phyloP scores from a whole-genome alignment of 495 filamentous ascomycete species.

The Hypomontagnella submonticulosa region DNA sequence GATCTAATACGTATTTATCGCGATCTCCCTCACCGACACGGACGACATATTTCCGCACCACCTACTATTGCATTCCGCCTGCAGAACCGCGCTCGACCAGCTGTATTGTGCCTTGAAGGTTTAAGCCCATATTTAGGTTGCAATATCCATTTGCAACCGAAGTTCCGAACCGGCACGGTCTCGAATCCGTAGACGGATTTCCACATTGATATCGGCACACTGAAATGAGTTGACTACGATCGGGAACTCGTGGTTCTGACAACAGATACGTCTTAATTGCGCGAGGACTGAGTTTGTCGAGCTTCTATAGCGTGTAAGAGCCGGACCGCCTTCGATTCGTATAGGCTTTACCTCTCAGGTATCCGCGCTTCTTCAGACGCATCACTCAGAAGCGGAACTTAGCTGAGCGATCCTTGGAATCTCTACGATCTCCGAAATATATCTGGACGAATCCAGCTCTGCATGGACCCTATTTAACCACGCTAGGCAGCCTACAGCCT shows the following conservation, averaged over 20 bases:
- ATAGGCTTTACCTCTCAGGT: conserved; percentile 1
- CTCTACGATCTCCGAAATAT: conserved; percentile 1
- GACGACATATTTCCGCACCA: neutral
- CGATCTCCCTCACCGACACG: neutral
- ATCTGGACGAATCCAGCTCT: conserved; percentile 11
- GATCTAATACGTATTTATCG: conserved; percentile 8
- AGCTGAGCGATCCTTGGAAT: neutral
- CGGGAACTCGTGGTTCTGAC: neutral
- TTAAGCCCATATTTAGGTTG: too few relatives aligned
- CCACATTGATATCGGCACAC: neutral
- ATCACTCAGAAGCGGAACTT: neutral
- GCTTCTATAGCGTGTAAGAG: conserved; percentile 6
- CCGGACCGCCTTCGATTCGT: neutral
- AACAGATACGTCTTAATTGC: conserved; percentile 3
- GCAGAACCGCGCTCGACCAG: neutral
- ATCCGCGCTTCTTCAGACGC: neutral
- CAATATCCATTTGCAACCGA: neutral
- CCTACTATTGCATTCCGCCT: neutral
- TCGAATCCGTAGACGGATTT: conserved; percentile 18
- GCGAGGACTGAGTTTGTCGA: neutral
- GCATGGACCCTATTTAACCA: conserved; percentile 44
- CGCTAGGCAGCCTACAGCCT: conserved; percentile 45
- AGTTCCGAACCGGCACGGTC: conserved; percentile 2
- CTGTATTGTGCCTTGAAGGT: too few relatives aligned
- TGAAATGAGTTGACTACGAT: conserved; percentile 24